Evolutionary conservation across 1,284 basidiomycete species (phyloP).

Genomic region (Cutaneotrichosporon mucoides): DNA sequence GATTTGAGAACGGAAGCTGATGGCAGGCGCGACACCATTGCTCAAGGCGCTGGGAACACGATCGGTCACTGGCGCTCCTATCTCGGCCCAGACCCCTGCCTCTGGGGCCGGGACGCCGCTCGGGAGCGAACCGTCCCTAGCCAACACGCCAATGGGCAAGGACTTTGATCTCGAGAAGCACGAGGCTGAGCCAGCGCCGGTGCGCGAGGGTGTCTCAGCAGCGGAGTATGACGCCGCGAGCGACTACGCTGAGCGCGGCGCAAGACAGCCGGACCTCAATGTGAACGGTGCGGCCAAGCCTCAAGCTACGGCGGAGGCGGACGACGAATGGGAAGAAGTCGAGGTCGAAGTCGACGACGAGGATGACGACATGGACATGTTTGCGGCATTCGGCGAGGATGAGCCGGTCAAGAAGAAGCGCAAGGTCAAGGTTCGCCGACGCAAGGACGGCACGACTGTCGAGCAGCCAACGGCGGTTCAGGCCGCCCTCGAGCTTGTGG

Average conservation of each 20-base stretch:
- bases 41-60: conserved; percentile 31
- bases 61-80: conserved; percentile 15
- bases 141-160: conserved; percentile 36
- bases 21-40: conserved; percentile 34
- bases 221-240: conserved; percentile 88
- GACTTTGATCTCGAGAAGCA: conserved; percentile 41
- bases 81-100: not conserved
- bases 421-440: conserved; percentile 51
- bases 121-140: conserved; percentile 29
- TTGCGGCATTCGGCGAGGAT: conserved; percentile 60
- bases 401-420: conserved; percentile 57
- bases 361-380: conserved; percentile 79
- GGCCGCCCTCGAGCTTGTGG: conserved; percentile 30
- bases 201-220: conserved; percentile 56
- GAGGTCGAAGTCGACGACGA: conserved; percentile 58
- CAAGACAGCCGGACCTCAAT: not conserved
- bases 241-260: conserved; percentile 35
- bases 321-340: conserved; percentile 55
- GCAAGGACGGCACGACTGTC: conserved; percentile 64
- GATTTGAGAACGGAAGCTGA: not conserved
- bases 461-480: conserved; percentile 59
- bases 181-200: conserved; percentile 9
- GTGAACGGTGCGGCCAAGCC: not conserved
- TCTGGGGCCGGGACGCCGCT: conserved; percentile 28
- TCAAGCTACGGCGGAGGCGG: conserved; percentile 1